A percentile compares a stretch with the other conserved stretches of the same genome.
Conservation (phyloP, 2,329 filamentous ascomycete species). For the Alternaria panax region DNA sequence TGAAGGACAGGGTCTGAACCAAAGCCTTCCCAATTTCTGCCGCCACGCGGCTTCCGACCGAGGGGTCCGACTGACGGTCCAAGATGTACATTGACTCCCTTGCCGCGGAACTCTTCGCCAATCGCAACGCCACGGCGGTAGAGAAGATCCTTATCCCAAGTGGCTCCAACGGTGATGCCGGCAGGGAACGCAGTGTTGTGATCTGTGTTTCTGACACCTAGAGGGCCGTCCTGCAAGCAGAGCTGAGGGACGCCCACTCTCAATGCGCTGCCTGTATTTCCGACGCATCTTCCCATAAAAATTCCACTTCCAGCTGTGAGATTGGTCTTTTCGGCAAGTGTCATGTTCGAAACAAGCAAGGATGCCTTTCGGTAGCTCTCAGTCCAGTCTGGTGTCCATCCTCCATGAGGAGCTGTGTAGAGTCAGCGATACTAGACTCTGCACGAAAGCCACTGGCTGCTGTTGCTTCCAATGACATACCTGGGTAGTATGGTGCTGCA, state of each 20-base stretch:
- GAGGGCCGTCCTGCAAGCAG: conserved; percentile 68
- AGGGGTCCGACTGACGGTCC: conserved; percentile 75
- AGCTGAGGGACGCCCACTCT: conserved; percentile 76
- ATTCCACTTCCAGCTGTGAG: conserved; percentile 75
- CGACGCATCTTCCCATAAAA: conserved; percentile 75
- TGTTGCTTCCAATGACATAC: conserved; percentile 13
- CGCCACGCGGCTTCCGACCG: conserved; percentile 68
- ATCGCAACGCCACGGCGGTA: conserved; percentile 72
- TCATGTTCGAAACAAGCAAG: conserved; percentile 75
- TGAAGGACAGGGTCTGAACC: conserved; percentile 74
- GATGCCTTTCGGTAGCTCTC: conserved; percentile 75
- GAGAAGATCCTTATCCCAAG: conserved; percentile 76
- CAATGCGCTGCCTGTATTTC: conserved; percentile 75
- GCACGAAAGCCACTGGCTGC: background rate
- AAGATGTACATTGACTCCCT: conserved; percentile 75
- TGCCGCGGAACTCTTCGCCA: conserved; percentile 74
- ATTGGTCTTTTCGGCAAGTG: conserved; percentile 80
- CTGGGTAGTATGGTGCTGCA: conserved; percentile 70
- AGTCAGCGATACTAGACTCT: background rate
- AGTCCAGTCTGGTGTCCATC: conserved; percentile 73
- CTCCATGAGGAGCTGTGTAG: conserved; percentile 66
- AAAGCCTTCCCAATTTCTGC: conserved; percentile 78
- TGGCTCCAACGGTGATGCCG: conserved; percentile 78
- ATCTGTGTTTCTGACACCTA: conserved; percentile 76
- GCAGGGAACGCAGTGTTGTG: conserved; percentile 79